Conservation (phyloP, 768 basidiomycete genomes). For the Tulasnella sp. region DNA sequence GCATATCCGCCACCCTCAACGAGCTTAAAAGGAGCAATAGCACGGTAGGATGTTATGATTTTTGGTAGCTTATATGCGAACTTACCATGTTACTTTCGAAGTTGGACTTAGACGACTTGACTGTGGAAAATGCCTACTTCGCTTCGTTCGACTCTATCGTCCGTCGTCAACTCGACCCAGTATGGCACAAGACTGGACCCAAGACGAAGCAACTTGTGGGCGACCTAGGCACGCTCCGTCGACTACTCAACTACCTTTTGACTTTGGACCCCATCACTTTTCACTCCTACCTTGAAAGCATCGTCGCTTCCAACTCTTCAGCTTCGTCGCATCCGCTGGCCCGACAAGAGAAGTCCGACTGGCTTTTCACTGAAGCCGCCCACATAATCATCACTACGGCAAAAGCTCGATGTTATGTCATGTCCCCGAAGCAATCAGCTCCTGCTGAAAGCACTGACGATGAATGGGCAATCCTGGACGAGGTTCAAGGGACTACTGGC, state of each 20-base stretch:
- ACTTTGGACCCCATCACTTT: slow-evolving; percentile 88
- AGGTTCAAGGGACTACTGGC: slow-evolving; percentile 41
- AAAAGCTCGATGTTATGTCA: slow-evolving; percentile 69
- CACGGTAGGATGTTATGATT: slow-evolving; percentile 37
- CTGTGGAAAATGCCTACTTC: slow-evolving; percentile 88
- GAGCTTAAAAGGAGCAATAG: slow-evolving; percentile 87
- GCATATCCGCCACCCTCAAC: slow-evolving; percentile 81
- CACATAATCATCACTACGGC: slow-evolving; percentile 76
- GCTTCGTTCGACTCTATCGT: slow-evolving; percentile 85
- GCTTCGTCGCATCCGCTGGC: slow-evolving; percentile 34
- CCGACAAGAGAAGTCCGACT: slow-evolving; percentile 56
- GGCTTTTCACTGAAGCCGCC: slow-evolving; percentile 90
- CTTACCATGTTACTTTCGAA: slow-evolving; percentile 30
- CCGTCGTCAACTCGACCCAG: slow-evolving; percentile 78
- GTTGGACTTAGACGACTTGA: slow-evolving; percentile 92
- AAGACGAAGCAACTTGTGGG: slow-evolving; percentile 85
- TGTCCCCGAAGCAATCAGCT: slow-evolving; percentile 29
- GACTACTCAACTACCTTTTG: slow-evolving; percentile 74
- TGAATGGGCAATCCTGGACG: slow-evolving; percentile 65
- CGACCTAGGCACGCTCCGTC: slow-evolving; percentile 77
- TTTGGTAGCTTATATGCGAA: background rate
- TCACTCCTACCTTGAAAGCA: slow-evolving; percentile 82
- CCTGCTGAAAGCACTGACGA: slow-evolving; percentile 36
- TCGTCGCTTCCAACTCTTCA: slow-evolving; percentile 54
- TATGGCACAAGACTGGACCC: slow-evolving; percentile 95